phyloP scores from a whole-genome alignment of 2,329 filamentous ascomycete genomes.

The Magnaporthales sp. region DNA sequence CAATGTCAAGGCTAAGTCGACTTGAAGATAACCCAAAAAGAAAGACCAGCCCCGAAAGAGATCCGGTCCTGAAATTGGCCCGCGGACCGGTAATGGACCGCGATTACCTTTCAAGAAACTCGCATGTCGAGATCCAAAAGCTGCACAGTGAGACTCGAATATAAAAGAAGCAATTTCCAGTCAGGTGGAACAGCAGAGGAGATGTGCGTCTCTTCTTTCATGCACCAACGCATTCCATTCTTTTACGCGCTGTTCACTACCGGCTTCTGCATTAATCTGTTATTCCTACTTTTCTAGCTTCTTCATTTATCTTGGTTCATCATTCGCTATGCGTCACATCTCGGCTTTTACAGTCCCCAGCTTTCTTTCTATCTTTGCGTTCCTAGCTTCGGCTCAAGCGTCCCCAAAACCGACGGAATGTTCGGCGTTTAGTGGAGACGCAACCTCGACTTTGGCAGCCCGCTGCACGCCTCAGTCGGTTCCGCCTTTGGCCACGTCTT shows the following conservation, averaged over 20 bases:
- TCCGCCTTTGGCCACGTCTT: not conserved
- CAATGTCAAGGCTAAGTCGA: not conserved
- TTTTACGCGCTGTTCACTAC: not conserved
- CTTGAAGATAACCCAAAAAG: not conserved
- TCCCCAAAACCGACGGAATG: not conserved
- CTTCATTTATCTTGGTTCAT: not conserved
- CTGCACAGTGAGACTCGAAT: not conserved
- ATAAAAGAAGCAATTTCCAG: not conserved
- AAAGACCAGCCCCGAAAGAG: not conserved
- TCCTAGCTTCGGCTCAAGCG: not conserved
- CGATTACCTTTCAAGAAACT: not conserved
- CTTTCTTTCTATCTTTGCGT: not conserved
- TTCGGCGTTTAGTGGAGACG: not conserved
- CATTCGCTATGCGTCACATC: not conserved
- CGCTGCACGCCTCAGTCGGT: not conserved
- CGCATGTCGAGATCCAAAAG: not conserved
- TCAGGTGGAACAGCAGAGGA: not conserved
- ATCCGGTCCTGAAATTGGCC: not conserved
- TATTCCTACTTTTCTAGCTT: not conserved
- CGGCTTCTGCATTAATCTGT: not conserved
- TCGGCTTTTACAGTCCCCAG: not conserved
- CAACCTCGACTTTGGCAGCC: not conserved
- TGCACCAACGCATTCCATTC: not conserved
- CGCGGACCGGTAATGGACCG: not conserved
- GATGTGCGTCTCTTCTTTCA: not conserved